A percentile compares a stretch with the other conserved stretches of the same genome.
Conservation (phyloP, 345 rosid genomes). For the Populus deltoides region DNA sequence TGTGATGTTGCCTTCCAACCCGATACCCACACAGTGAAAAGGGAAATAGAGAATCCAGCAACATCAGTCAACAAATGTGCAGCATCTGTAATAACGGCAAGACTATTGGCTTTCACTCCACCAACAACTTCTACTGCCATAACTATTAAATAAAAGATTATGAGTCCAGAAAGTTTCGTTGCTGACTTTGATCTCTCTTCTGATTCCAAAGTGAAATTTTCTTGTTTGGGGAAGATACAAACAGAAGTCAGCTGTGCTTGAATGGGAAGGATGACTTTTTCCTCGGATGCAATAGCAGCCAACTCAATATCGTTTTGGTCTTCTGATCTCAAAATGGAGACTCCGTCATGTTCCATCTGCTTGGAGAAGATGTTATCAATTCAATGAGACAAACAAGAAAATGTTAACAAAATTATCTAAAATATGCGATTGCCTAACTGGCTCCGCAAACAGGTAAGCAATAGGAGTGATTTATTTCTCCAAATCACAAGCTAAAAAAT, state of each 20-base stretch:
- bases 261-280: constrained; percentile 17
- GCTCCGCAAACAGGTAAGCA: not conserved
- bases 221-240: constrained; percentile 54
- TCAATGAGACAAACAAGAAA: not conserved
- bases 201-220: constrained; percentile 35
- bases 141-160: constrained; percentile 43
- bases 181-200: constrained; percentile 46
- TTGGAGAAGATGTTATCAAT: not conserved
- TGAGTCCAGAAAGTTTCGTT: constrained; percentile 47
- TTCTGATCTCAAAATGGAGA: constrained; percentile 33
- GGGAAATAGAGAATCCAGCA: constrained; percentile 63
- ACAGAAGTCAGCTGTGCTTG: constrained; percentile 17
- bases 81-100: constrained; percentile 80
- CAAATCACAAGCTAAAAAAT: constrained; percentile 2
- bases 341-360: constrained; percentile 56
- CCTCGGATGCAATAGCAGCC: constrained; percentile 29
- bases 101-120: constrained; percentile 73
- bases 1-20: constrained; percentile 69
- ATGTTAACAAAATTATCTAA: not conserved
- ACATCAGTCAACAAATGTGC: constrained; percentile 76
- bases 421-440: not conserved
- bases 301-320: constrained; percentile 39
- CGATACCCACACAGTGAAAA: constrained; percentile 72
- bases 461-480: not conserved
- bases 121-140: constrained; percentile 71